Evolutionary conservation across 352 stramenopile species (phyloP).

Genomic region (Saprolegnia parasitica): DNA sequence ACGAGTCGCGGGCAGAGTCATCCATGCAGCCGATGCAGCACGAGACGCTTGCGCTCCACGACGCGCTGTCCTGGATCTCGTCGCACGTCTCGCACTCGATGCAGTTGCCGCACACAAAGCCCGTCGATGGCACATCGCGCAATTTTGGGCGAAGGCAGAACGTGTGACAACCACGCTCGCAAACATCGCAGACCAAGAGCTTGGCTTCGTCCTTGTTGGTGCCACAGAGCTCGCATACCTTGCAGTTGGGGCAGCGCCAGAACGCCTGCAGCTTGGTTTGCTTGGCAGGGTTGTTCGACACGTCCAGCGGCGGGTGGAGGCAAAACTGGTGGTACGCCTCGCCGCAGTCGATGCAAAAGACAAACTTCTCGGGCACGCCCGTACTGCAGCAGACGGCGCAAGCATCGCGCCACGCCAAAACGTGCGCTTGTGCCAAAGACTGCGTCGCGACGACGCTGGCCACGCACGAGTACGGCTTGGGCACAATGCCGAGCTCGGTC

Average conservation of each 20-base stretch:
- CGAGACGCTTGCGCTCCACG: slow-evolving; percentile 14
- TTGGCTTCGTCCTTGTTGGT: slow-evolving; percentile 33
- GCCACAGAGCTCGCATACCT: slow-evolving; percentile 92
- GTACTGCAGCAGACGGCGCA: slow-evolving; percentile 88
- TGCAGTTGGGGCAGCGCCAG: slow-evolving; percentile 95
- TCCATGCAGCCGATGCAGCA: slow-evolving; percentile 24
- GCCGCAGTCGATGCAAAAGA: slow-evolving; percentile 96
- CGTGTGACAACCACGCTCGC: slow-evolving; percentile 53
- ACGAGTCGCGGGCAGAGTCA: not conserved
- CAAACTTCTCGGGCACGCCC: slow-evolving; percentile 65
- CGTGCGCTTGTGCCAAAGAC: slow-evolving; percentile 72
- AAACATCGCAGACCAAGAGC: slow-evolving; percentile 31
- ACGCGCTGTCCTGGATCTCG: slow-evolving; percentile 32
- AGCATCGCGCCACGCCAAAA: slow-evolving; percentile 88
- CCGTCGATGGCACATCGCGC: slow-evolving; percentile 21
- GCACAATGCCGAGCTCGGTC: slow-evolving; percentile 48
- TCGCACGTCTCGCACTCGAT: slow-evolving; percentile 55
- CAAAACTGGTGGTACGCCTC: slow-evolving; percentile 95
- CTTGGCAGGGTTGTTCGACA: slow-evolving; percentile 38
- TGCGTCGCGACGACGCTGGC: slow-evolving; percentile 68
- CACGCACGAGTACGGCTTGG: slow-evolving; percentile 58
- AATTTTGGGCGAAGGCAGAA: slow-evolving; percentile 42
- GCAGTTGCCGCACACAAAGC: slow-evolving; percentile 66
- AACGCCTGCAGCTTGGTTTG: slow-evolving; percentile 57
- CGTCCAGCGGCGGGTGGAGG: slow-evolving; percentile 43